phyloP scores from a whole-genome alignment of 2,329 filamentous ascomycete species.

The Colletotrichum sp. region DNA sequence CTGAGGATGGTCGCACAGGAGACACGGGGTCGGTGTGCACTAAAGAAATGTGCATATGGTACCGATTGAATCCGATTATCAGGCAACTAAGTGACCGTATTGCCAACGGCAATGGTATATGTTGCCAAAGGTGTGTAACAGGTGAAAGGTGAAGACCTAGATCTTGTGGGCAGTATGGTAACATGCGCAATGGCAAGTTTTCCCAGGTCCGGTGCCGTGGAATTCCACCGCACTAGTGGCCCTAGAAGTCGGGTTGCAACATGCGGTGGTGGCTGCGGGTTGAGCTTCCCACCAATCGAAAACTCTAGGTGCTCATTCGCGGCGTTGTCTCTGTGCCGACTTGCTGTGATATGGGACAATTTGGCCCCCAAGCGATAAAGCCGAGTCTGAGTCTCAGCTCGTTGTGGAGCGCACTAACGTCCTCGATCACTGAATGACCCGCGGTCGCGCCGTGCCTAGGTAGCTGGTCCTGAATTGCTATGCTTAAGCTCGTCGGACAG shows the following conservation, averaged over 20 bases:
- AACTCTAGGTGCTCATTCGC: neutral
- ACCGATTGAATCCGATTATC: neutral
- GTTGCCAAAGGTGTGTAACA: neutral
- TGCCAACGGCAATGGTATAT: neutral
- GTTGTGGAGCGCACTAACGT: neutral
- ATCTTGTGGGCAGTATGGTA: neutral
- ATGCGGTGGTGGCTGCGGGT: neutral
- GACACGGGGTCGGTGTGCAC: neutral
- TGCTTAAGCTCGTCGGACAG: neutral
- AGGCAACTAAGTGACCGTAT: neutral
- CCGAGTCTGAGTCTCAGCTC: neutral
- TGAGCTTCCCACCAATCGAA: neutral
- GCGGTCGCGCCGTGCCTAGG: neutral
- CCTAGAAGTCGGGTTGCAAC: neutral
- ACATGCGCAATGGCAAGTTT: neutral
- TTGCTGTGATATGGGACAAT: neutral
- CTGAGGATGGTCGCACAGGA: neutral
- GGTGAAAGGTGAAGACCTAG: neutral
- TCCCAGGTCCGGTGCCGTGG: neutral
- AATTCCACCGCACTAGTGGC: conserved; percentile 13
- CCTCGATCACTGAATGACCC: neutral
- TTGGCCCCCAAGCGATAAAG: neutral
- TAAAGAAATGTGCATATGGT: neutral
- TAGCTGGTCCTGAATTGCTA: neutral
- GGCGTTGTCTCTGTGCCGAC: neutral